Evolutionary conservation across 2,329 filamentous ascomycete genomes (phyloP).

Genomic region (Claviceps arundinis): DNA sequence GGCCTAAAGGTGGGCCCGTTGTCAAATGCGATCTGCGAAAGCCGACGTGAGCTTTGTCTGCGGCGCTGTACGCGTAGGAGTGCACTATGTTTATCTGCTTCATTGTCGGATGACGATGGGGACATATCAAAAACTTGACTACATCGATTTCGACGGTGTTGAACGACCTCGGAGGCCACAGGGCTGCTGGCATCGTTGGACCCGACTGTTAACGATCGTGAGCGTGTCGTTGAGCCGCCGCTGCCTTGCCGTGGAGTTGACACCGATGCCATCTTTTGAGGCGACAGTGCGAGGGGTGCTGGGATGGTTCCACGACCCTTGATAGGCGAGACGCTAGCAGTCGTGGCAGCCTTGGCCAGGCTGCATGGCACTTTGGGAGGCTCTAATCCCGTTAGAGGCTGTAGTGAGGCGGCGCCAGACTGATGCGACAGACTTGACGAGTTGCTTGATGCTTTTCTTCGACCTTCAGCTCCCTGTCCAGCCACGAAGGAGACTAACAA

Average conservation of each 20-base stretch:
- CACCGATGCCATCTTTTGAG: constrained; percentile 45
- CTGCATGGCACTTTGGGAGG: constrained; percentile 48
- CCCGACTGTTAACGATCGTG: constrained; percentile 82
- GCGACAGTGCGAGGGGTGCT: constrained; percentile 41
- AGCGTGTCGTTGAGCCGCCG: constrained; percentile 50
- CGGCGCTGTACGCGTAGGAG: constrained; percentile 84
- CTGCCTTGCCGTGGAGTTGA: constrained; percentile 48
- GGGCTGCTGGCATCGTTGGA: constrained; percentile 88
- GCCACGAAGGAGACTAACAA: constrained; percentile 95
- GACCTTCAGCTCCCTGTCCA: constrained; percentile 60
- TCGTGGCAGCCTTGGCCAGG: constrained; percentile 46
- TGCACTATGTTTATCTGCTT: constrained; percentile 82
- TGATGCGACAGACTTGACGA: constrained; percentile 75
- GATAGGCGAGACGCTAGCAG: constrained; percentile 40
- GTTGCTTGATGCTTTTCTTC: constrained; percentile 84
- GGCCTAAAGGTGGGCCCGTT: constrained; percentile 81
- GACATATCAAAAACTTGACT: constrained; percentile 96
- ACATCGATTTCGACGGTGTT: constrained; percentile 74
- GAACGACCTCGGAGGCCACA: constrained; percentile 52
- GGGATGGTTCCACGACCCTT: constrained; percentile 40
- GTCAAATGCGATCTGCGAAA: constrained; percentile 80
- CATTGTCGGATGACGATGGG: constrained; percentile 93
- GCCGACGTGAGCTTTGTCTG: constrained; percentile 84
- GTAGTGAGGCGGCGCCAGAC: constrained; percentile 46
- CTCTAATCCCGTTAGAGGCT: constrained; percentile 60